phyloP scores from a whole-genome alignment of 306 rosid genomes.

The Cicer cuneatum region DNA sequence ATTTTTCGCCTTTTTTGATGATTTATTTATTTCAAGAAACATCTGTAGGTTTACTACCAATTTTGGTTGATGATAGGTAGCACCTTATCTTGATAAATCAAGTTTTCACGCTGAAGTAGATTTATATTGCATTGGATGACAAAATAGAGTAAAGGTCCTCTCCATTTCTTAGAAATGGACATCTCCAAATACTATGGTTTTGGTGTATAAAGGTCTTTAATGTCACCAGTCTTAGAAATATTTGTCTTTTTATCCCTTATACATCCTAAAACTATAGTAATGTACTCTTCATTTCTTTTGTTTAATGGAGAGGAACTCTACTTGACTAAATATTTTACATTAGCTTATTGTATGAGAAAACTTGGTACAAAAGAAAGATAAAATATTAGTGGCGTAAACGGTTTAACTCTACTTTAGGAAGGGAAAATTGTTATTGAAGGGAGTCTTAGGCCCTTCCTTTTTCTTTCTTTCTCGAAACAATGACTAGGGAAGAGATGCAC shows the following conservation, averaged over 20 bases:
- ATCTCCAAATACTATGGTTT: too few relatives aligned
- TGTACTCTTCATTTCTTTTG: too few relatives aligned
- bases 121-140: slow-evolving; percentile 10
- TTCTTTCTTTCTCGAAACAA: background rate
- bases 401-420: slow-evolving; percentile 10
- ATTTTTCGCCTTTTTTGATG: slow-evolving; percentile 5
- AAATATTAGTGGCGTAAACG: background rate
- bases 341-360: slow-evolving; percentile 23
- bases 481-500: slow-evolving; percentile 17
- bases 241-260: too few relatives aligned
- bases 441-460: background rate
- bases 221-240: too few relatives aligned
- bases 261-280: too few relatives aligned
- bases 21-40: slow-evolving; percentile 21
- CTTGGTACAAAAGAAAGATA: slow-evolving; percentile 36
- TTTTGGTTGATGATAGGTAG: slow-evolving; percentile 23
- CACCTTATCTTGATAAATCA: slow-evolving; percentile 2
- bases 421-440: background rate
- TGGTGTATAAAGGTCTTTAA: too few relatives aligned
- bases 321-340: slow-evolving; percentile 28
- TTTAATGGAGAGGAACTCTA: too few relatives aligned
- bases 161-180: too few relatives aligned
- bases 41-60: slow-evolving; percentile 23
- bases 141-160: background rate
- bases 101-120: slow-evolving; percentile 32